Conservation (phyloP, 2,329 filamentous ascomycete species). For the Clonostachys solani region DNA sequence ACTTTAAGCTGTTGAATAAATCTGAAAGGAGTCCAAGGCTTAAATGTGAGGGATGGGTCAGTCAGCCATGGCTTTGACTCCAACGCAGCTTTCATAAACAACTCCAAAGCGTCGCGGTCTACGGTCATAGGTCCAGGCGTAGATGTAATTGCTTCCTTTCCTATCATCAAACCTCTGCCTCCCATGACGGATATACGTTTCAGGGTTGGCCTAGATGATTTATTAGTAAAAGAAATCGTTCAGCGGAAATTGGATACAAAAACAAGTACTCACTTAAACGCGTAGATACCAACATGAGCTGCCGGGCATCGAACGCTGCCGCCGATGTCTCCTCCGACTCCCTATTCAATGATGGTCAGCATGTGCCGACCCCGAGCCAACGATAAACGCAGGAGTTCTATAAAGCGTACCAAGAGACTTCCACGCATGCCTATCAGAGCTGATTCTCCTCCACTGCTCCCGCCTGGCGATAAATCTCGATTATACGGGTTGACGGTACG, state of each 20-base stretch:
- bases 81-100: constrained; percentile 24
- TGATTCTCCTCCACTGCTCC: constrained; percentile 56
- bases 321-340: constrained; percentile 35
- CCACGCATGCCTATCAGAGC: constrained; percentile 34
- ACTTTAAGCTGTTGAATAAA: constrained; percentile 46
- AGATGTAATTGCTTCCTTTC: constrained; percentile 25
- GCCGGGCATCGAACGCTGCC: constrained; percentile 32
- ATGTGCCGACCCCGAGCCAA: not conserved
- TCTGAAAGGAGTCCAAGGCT: constrained; percentile 24
- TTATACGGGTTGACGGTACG: constrained; percentile 61
- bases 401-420: constrained; percentile 22
- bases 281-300: constrained; percentile 26
- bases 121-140: constrained; percentile 25
- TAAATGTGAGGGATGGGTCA: constrained; percentile 22
- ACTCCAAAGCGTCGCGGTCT: constrained; percentile 23
- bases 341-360: constrained; percentile 7
- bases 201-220: constrained; percentile 16
- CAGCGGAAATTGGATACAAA: not conserved
- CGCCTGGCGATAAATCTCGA: constrained; percentile 54
- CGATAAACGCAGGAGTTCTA: too few relatives aligned
- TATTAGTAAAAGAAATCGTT: not conserved
- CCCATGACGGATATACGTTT: constrained; percentile 20
- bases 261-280: constrained; percentile 22
- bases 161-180: constrained; percentile 18
- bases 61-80: constrained; percentile 23